These are phyloP conservation scores for Entrophospora sp. DNA, from an alignment of 192 early-diverging fungal species.

Conservation along the genomic window DNA sequence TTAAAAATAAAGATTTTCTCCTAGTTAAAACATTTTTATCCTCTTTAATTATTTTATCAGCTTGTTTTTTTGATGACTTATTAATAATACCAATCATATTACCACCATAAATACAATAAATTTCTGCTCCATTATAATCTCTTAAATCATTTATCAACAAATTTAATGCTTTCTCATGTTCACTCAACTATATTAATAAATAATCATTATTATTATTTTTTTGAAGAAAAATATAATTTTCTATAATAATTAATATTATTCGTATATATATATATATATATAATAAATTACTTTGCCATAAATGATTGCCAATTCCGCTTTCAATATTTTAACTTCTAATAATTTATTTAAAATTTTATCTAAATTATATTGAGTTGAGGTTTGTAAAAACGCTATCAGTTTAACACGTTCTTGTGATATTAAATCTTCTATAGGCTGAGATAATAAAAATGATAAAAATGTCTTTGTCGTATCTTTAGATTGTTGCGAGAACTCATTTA, in stretches of 20 bases:
- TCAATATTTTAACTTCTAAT: constrained; percentile 24
- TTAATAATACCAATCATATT: constrained; percentile 23
- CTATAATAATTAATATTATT: neutral
- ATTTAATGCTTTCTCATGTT: constrained; percentile 35
- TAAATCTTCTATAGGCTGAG: constrained; percentile 16
- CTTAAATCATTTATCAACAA: constrained; percentile 36
- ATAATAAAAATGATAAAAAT: constrained; percentile 22
- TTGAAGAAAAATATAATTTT: neutral
- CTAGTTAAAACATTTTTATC: constrained; percentile 8
- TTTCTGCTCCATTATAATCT: constrained; percentile 48
- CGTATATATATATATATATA: constrained; percentile 6
- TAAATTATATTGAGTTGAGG: constrained; percentile 26
- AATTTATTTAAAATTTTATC: constrained; percentile 27
- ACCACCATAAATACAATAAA: constrained; percentile 43
- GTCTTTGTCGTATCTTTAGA: constrained; percentile 11
- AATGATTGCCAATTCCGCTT: constrained; percentile 40
- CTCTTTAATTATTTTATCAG: neutral
- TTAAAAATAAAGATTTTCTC: constrained; percentile 34
- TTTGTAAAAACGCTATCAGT: constrained; percentile 36
- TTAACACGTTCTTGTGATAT: constrained; percentile 25
- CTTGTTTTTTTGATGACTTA: constrained; percentile 19
- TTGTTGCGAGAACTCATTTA: constrained; percentile 8
- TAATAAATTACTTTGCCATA: constrained; percentile 35
- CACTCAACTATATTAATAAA: constrained; percentile 25
- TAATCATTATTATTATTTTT: neutral